Conservation (phyloP, 2,329 filamentous ascomycete species). For the Pseudopithomyces maydicus region DNA sequence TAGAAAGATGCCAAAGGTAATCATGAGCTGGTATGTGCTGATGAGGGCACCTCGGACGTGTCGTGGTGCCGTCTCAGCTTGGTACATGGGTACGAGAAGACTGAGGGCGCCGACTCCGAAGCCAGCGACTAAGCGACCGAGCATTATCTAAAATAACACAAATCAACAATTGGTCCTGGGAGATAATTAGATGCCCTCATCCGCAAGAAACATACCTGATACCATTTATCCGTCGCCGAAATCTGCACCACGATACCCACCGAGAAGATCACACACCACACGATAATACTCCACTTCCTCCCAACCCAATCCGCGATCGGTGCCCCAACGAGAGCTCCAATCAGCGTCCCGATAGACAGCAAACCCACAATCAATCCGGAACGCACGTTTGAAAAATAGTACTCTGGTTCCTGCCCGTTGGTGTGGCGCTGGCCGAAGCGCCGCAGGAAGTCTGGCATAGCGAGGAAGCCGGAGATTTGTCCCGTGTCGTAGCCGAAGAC, state of each 20-base stretch:
- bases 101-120: constrained; percentile 67
- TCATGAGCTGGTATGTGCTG: constrained; percentile 68
- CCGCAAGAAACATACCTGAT: constrained; percentile 61
- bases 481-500: constrained; percentile 38
- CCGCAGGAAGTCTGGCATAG: constrained; percentile 34
- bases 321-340: constrained; percentile 65
- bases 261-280: constrained; percentile 64
- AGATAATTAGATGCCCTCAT: no score
- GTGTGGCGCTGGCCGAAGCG: constrained; percentile 23
- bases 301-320: constrained; percentile 66
- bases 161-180: no score
- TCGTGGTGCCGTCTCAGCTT: constrained; percentile 67
- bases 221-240: constrained; percentile 61
- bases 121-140: constrained; percentile 66
- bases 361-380: constrained; percentile 37
- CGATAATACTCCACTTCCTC: constrained; percentile 64
- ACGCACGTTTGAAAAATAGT: constrained; percentile 34
- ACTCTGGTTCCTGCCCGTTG: constrained; percentile 5
- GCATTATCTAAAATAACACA: constrained; percentile 2
- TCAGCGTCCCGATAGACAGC: constrained; percentile 74
- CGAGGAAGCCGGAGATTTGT: constrained; percentile 38
- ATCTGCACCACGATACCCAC: constrained; percentile 70
- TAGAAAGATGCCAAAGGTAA: constrained; percentile 68
- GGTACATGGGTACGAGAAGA: constrained; percentile 64
- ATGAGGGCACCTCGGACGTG: constrained; percentile 67